Conservation (phyloP, 2,329 filamentous ascomycete genomes). For the Botrytis squamosa region DNA sequence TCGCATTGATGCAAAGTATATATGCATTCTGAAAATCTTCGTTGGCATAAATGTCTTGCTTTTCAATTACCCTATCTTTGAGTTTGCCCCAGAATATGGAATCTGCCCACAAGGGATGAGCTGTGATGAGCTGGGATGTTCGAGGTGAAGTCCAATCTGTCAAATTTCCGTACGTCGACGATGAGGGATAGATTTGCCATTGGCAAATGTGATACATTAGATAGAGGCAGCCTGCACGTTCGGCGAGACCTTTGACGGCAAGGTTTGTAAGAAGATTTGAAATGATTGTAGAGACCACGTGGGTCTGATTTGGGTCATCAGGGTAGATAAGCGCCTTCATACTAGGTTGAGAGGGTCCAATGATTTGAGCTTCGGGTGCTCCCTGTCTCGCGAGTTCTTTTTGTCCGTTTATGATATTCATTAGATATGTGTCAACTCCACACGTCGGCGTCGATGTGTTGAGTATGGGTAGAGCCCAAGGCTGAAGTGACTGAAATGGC, state of each 20-base stretch:
- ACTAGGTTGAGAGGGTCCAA: constrained; percentile 40
- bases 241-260: constrained; percentile 24
- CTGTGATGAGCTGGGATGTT: constrained; percentile 37
- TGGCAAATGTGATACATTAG: constrained; percentile 30
- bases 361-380: constrained; percentile 35
- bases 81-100: constrained; percentile 42
- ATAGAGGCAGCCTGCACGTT: constrained; percentile 29
- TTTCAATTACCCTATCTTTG: constrained; percentile 41
- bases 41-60: constrained; percentile 42
- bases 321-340: constrained; percentile 40
- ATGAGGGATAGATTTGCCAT: constrained; percentile 33
- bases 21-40: constrained; percentile 43
- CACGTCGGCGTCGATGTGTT: constrained; percentile 37
- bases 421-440: constrained; percentile 41
- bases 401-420: constrained; percentile 42
- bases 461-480: constrained; percentile 41
- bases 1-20: constrained; percentile 39
- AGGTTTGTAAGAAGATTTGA: constrained; percentile 33
- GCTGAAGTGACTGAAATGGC: constrained; percentile 1
- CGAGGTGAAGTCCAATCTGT: constrained; percentile 30
- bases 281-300: constrained; percentile 36
- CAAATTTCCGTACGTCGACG: constrained; percentile 29
- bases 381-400: constrained; percentile 38
- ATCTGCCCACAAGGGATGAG: constrained; percentile 38
- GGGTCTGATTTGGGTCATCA: constrained; percentile 32